Conservation (phyloP, 495 filamentous ascomycete genomes). For the Penicillium verhagenii region DNA sequence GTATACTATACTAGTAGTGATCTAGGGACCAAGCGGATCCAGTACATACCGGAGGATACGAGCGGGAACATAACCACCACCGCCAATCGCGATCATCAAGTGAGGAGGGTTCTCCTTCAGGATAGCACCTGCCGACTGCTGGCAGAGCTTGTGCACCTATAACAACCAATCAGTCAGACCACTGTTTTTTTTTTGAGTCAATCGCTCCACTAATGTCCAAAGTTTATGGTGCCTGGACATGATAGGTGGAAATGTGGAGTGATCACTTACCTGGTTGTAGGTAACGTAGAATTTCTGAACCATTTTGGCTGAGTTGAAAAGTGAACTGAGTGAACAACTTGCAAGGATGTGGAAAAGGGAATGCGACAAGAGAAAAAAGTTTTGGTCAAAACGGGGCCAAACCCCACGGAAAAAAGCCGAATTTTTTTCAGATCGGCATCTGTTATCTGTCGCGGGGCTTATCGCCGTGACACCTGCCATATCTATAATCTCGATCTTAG, state of each 20-base stretch:
- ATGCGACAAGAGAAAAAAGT: not conserved
- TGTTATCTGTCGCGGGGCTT: conserved; percentile 19
- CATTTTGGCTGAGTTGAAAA: conserved; percentile 53
- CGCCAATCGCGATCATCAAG: conserved; percentile 98
- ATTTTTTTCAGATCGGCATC: conserved; percentile 16
- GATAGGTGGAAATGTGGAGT: conserved; percentile 1
- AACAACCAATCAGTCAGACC: conserved; percentile 3
- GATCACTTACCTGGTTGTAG: conserved; percentile 76
- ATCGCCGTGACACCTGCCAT: conserved; percentile 12
- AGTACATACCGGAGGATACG: conserved; percentile 77
- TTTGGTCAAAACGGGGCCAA: no score
- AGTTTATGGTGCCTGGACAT: not conserved
- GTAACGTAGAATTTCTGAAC: conserved; percentile 90
- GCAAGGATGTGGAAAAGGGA: conserved; percentile 4
- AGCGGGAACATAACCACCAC: conserved; percentile 94
- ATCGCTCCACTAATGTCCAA: not conserved
- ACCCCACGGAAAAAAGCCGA: conserved; percentile 8
- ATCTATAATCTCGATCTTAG: not conserved
- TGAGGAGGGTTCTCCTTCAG: conserved; percentile 83
- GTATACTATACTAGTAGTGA: no score
- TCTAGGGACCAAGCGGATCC: not conserved
- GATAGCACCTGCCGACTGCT: conserved; percentile 74
- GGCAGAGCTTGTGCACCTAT: conserved; percentile 96
- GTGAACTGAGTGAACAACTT: not conserved
- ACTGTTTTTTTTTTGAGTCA: not conserved